Conservation (phyloP, 305 asterid species). For the Solanum hybrid region DNA sequence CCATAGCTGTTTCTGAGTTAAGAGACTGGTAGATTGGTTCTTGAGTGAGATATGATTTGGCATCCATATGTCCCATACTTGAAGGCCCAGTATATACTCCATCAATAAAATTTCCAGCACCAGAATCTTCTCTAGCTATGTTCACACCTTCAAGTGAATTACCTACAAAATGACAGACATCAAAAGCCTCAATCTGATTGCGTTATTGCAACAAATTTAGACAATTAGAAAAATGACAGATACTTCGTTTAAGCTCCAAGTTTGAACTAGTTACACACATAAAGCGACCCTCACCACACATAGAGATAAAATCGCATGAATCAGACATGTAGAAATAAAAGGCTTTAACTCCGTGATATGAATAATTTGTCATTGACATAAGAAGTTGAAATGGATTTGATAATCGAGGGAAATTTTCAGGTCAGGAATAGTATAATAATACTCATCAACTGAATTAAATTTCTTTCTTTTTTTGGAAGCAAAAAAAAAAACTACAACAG, state of each 20-base stretch:
- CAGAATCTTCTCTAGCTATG: conserved; percentile 24
- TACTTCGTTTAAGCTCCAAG: not conserved
- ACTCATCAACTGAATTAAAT: not conserved
- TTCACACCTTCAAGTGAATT: conserved; percentile 21
- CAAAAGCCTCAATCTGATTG: not conserved
- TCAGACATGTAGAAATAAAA: not conserved
- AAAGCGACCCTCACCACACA: not conserved
- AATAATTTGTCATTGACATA: not conserved
- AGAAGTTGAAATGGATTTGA: not conserved
- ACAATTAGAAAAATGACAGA: not conserved
- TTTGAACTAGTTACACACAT: not conserved
- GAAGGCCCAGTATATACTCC: conserved; percentile 20
- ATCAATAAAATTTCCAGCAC: conserved; percentile 27
- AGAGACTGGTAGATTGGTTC: conserved; percentile 18
- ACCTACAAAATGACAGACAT: conserved; percentile 28
- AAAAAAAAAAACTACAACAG: not conserved
- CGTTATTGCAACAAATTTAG: not conserved
- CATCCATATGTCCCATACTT: conserved; percentile 21
- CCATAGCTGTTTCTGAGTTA: conserved; percentile 16
- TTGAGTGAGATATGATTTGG: conserved; percentile 22
- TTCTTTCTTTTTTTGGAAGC: not conserved
- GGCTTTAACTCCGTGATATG: not conserved
- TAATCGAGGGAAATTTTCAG: not conserved
- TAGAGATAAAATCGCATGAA: not conserved
- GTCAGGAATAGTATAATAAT: not conserved